A percentile compares a stretch with the other conserved stretches of the same genome.
phyloP scores from a whole-genome alignment of 441 rosid species.

The Bruguiera hainesii region DNA sequence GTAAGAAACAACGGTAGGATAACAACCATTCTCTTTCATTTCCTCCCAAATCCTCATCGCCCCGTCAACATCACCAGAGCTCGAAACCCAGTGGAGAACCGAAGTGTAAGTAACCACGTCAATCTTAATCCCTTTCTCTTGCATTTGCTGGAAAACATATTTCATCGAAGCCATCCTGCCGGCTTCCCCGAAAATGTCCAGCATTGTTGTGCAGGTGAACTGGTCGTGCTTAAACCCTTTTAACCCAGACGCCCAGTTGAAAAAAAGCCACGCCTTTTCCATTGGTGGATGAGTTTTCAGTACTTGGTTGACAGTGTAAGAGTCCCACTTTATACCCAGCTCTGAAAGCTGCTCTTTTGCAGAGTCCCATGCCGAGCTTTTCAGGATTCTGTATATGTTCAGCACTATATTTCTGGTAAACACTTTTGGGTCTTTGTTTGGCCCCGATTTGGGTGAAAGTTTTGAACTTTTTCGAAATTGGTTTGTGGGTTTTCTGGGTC shows the following conservation, averaged over 20 bases:
- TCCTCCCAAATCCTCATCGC: conserved; percentile 61
- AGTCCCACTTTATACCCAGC: conserved; percentile 66
- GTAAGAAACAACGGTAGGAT: conserved; percentile 68
- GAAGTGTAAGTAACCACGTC: conserved; percentile 79
- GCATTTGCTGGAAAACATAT: conserved; percentile 58
- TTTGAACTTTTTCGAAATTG: conserved; percentile 18
- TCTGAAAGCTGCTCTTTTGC: conserved; percentile 47
- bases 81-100: conserved; percentile 74
- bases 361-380: conserved; percentile 70
- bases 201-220: conserved; percentile 89
- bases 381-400: conserved; percentile 58
- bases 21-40: conserved; percentile 49
- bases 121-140: conserved; percentile 51
- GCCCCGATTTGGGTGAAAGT: conserved; percentile 10
- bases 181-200: conserved; percentile 88
- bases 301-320: conserved; percentile 67
- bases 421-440: conserved; percentile 25
- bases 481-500: conserved; percentile 24
- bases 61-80: conserved; percentile 56
- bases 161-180: conserved; percentile 69
- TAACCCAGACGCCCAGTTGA: conserved; percentile 61
- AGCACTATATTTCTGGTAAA: conserved; percentile 56
- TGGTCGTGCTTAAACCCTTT: conserved; percentile 78
- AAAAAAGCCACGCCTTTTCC: conserved; percentile 90
- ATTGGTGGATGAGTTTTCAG: conserved; percentile 87